These are phyloP conservation scores for Diaporthe capsici DNA, from an alignment of 2,329 filamentous ascomycete species.

Conservation along the genomic window DNA sequence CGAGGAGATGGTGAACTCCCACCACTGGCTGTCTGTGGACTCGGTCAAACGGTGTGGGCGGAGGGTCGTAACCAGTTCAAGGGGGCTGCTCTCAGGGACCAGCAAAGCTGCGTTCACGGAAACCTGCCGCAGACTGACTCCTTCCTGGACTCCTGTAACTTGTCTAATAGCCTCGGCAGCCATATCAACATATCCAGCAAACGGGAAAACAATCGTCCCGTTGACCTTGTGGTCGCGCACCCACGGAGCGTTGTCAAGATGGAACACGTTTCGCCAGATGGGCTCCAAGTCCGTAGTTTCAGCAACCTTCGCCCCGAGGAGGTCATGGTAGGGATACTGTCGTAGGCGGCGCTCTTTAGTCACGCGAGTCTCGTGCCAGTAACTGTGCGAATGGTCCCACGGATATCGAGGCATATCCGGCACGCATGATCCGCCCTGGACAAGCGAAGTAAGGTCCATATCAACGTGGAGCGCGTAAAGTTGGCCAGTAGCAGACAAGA, in stretches of 20 bases:
- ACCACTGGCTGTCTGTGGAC: slow-evolving; percentile 46
- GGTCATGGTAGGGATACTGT: slow-evolving; percentile 53
- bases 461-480: slow-evolving; percentile 27
- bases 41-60: slow-evolving; percentile 43
- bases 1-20: slow-evolving; percentile 48
- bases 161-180: slow-evolving; percentile 43
- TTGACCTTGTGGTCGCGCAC: slow-evolving; percentile 47
- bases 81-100: slow-evolving; percentile 40
- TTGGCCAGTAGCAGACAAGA: slow-evolving; percentile 31
- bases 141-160: slow-evolving; percentile 21
- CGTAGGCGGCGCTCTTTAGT: slow-evolving; percentile 53
- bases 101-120: slow-evolving; percentile 46
- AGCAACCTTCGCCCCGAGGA: slow-evolving; percentile 53
- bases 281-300: slow-evolving; percentile 43
- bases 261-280: slow-evolving; percentile 39
- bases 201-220: slow-evolving; percentile 43
- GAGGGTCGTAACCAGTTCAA: slow-evolving; percentile 47
- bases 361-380: slow-evolving; percentile 56
- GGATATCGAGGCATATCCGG: slow-evolving; percentile 60
- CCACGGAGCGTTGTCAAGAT: slow-evolving; percentile 51
- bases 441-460: background rate
- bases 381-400: slow-evolving; percentile 60
- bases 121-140: slow-evolving; percentile 42
- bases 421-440: background rate
- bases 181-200: slow-evolving; percentile 41